Evolutionary conservation across 1,139 yeast genomes (phyloP).

Genomic region (Nakaseomyces glabratus): DNA sequence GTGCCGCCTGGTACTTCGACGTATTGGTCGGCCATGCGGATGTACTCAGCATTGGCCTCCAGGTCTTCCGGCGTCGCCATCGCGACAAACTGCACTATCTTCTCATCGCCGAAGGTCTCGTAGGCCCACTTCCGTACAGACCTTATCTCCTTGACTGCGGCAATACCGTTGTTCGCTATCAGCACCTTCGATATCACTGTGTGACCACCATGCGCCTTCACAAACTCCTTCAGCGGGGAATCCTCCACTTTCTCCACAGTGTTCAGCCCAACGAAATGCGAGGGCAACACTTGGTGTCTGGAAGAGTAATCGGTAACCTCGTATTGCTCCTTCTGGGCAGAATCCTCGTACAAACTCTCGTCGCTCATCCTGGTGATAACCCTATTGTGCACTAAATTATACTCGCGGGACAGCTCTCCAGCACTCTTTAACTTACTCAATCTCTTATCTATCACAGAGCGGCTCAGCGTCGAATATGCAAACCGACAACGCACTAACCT

Average conservation of each 20-base stretch:
- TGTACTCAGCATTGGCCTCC: constrained; percentile 93
- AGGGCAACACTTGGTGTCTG: constrained; percentile 6
- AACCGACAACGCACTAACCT: no score
- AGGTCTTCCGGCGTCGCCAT: constrained; percentile 99
- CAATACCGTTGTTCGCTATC: constrained; percentile 97
- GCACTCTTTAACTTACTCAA: no score
- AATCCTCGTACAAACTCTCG: constrained; percentile 33
- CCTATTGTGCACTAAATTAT: constrained; percentile 9
- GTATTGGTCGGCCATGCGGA: constrained; percentile 97
- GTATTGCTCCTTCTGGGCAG: constrained; percentile 23
- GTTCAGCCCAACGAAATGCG: constrained; percentile 9
- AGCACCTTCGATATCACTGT: constrained; percentile 82
- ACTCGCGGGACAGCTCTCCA: no score
- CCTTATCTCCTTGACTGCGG: constrained; percentile 96
- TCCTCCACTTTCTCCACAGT: constrained; percentile 62
- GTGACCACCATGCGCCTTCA: constrained; percentile 81
- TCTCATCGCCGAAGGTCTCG: constrained; percentile 93
- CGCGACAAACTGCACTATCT: constrained; percentile 86
- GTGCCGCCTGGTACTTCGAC: constrained; percentile 99
- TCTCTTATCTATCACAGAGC: no score
- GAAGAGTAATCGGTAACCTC: constrained; percentile 26
- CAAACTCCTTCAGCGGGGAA: constrained; percentile 75
- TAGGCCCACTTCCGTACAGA: constrained; percentile 98
- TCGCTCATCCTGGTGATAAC: constrained; percentile 30
- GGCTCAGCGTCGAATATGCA: no score